phyloP scores from a whole-genome alignment of 306 rosid genomes.

The Begonia fuchsioides region DNA sequence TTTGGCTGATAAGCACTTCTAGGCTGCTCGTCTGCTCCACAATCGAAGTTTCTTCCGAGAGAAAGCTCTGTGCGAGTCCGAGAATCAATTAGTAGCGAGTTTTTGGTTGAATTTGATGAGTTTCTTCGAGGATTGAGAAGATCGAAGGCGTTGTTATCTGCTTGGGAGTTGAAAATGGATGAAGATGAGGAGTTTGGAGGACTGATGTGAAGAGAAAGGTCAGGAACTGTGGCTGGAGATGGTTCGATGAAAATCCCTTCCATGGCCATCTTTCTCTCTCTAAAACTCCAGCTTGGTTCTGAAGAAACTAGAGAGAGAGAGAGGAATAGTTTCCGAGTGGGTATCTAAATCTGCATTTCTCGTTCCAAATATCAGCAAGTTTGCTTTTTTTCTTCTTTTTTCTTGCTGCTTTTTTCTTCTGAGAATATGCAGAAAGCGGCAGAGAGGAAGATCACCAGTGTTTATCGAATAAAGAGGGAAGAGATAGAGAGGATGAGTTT shows the following conservation, averaged over 20 bases:
- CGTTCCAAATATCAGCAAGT: background rate
- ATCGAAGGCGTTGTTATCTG: conserved; percentile 9
- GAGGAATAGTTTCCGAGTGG: background rate
- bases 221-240: conserved; percentile 46
- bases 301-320: conserved; percentile 6
- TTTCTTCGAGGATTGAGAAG: conserved; percentile 7
- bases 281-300: conserved; percentile 16
- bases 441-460: conserved; percentile 5
- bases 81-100: conserved; percentile 1
- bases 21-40: conserved; percentile 11
- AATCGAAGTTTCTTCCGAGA: conserved; percentile 29
- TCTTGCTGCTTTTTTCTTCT: conserved; percentile 14
- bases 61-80: conserved; percentile 64
- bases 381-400: no score
- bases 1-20: conserved; percentile 12
- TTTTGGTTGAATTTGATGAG: conserved; percentile 4
- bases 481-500: conserved; percentile 7
- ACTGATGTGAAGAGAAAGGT: conserved; percentile 87
- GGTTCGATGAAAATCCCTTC: conserved; percentile 71
- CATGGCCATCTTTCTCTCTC: conserved; percentile 54
- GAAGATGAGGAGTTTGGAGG: conserved; percentile 41
- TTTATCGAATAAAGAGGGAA: conserved; percentile 7
- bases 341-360: background rate
- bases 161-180: conserved; percentile 14
- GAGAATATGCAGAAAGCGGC: conserved; percentile 30